A percentile compares a stretch with the other conserved stretches of the same genome.
phyloP scores from a whole-genome alignment of 2,329 filamentous ascomycete species.

The Phialemoniopsis sp. region DNA sequence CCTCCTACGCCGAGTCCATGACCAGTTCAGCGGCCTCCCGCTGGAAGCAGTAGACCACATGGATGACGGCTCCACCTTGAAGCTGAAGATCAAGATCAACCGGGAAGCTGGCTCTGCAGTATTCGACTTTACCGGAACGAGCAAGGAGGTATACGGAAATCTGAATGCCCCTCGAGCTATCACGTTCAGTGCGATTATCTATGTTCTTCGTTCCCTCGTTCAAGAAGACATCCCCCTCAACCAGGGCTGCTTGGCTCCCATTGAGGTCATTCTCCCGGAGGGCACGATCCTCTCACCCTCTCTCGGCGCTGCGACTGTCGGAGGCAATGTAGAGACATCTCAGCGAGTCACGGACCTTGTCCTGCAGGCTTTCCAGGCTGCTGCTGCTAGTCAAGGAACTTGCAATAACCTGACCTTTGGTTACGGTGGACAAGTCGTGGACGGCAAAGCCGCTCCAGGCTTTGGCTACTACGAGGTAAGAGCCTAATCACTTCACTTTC shows the following conservation, averaged over 20 bases:
- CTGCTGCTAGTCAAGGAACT: constrained; percentile 17
- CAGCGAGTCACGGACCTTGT: constrained; percentile 77
- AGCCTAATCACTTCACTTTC: too few relatives aligned
- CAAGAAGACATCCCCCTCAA: constrained; percentile 75
- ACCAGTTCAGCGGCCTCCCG: constrained; percentile 59
- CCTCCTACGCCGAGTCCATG: constrained; percentile 60
- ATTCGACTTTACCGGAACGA: constrained; percentile 68
- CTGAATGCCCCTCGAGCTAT: constrained; percentile 29
- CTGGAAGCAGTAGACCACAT: constrained; percentile 67
- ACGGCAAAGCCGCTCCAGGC: constrained; percentile 13
- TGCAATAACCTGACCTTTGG: background rate
- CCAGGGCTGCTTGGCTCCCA: constrained; percentile 72
- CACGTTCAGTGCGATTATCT: too few relatives aligned
- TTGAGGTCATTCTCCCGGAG: constrained; percentile 64
- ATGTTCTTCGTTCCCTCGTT: too few relatives aligned
- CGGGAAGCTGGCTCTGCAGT: constrained; percentile 64
- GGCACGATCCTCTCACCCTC: constrained; percentile 67
- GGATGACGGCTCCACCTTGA: constrained; percentile 69
- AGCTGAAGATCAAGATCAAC: constrained; percentile 64
- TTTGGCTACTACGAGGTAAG: constrained; percentile 25
- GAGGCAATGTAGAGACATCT: constrained; percentile 70
- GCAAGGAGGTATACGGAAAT: constrained; percentile 65
- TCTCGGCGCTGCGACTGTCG: constrained; percentile 69
- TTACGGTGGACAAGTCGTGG: background rate
- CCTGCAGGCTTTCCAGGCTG: constrained; percentile 69